These are phyloP conservation scores for Fraxinus pennsylvanica DNA, from an alignment of 257 asterid species.

Conservation along the genomic window DNA sequence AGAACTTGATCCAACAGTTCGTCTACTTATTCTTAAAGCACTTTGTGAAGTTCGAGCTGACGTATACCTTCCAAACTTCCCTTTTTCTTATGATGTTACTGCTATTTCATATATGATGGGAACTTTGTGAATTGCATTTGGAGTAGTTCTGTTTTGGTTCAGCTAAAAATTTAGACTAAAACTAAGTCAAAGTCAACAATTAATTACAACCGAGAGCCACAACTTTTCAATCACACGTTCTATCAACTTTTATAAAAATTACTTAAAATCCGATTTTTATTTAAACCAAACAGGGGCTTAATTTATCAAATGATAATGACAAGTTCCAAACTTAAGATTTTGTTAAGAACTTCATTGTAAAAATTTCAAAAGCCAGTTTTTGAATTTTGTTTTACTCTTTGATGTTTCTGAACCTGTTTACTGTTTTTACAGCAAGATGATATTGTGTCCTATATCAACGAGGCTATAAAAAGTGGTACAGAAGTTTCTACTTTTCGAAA, in stretches of 20 bases:
- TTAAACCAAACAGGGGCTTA: no score
- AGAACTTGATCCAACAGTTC: conserved; percentile 70
- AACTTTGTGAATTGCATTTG: no score
- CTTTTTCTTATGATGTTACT: background rate
- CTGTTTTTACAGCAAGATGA: conserved; percentile 68
- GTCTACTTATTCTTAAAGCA: conserved; percentile 76
- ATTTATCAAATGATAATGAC: background rate
- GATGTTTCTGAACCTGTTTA: background rate
- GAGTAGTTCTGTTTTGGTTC: no score
- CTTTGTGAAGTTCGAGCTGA: conserved; percentile 90
- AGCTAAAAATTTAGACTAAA: no score
- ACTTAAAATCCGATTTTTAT: no score
- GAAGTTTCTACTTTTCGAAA: conserved; percentile 56
- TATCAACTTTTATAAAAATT: no score
- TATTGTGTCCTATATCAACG: conserved; percentile 54
- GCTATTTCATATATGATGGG: background rate
- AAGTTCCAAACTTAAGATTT: background rate
- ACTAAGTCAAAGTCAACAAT: no score
- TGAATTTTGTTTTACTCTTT: conserved; percentile 15
- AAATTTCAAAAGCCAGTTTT: conserved; percentile 15
- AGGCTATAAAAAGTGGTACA: conserved; percentile 48
- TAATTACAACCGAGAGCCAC: no score
- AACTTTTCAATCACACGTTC: no score
- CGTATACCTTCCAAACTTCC: conserved; percentile 43
- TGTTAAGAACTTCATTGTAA: conserved; percentile 12